A percentile compares a stretch with the other conserved stretches of the same genome.
These are phyloP conservation scores for Hypoxylon perforatum DNA, from an alignment of 495 filamentous ascomycete species.

Conservation along the genomic window DNA sequence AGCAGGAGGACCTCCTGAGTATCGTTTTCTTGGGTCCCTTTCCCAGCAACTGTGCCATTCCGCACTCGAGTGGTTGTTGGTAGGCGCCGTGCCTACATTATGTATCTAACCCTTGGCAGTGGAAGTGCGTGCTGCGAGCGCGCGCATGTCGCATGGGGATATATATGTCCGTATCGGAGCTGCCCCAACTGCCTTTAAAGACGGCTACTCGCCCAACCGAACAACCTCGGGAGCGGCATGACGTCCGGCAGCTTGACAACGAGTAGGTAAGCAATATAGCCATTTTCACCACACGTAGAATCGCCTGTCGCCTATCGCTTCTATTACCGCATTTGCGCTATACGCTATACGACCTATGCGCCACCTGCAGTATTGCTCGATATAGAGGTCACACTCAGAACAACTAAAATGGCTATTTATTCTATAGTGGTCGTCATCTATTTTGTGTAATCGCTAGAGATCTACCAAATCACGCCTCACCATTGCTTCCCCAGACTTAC, in stretches of 20 bases:
- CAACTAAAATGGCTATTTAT: slow-evolving; percentile 31
- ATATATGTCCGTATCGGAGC: slow-evolving; percentile 32
- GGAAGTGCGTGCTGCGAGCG: neutral
- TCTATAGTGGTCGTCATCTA: slow-evolving; percentile 34
- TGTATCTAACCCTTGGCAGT: slow-evolving; percentile 15
- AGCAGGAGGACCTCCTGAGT: slow-evolving; percentile 29
- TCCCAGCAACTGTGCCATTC: slow-evolving; percentile 13
- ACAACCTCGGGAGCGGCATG: slow-evolving; percentile 25
- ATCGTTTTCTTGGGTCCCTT: slow-evolving; percentile 5
- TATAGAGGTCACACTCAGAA: slow-evolving; percentile 14
- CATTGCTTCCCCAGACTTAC: slow-evolving; percentile 34
- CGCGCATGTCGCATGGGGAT: slow-evolving; percentile 25
- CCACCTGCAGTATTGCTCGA: slow-evolving; percentile 5
- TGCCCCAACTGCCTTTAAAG: slow-evolving; percentile 10
- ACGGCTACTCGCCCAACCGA: slow-evolving; percentile 18
- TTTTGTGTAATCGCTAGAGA: slow-evolving; percentile 12
- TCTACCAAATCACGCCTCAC: slow-evolving; percentile 37
- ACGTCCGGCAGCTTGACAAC: slow-evolving; percentile 12
- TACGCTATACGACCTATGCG: too few species aligned
- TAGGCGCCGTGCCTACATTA: slow-evolving; percentile 5
- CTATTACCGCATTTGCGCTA: slow-evolving; percentile 7
- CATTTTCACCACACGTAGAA: slow-evolving; percentile 13
- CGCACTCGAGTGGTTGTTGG: neutral
- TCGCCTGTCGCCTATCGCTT: too few species aligned
- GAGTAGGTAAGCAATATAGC: slow-evolving; percentile 16